A percentile compares a stretch with the other conserved stretches of the same genome.
Evolutionary conservation across 2,329 filamentous ascomycete species (phyloP).

Genomic region (Whalleya microplaca): DNA sequence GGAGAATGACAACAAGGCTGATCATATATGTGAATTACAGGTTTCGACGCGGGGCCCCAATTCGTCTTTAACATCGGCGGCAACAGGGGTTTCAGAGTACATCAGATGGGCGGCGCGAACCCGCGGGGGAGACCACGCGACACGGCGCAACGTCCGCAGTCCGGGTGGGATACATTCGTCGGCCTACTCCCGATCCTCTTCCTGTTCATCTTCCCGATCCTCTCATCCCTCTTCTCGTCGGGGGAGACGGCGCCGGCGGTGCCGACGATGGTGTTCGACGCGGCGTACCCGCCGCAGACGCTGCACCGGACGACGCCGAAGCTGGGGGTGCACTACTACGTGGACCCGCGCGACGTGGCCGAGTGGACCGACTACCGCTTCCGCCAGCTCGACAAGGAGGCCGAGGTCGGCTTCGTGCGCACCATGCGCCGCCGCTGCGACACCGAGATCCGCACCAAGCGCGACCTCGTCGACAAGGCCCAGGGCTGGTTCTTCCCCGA

Average conservation of each 20-base stretch:
- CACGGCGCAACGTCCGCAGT: slow-evolving; percentile 53
- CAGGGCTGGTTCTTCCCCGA: slow-evolving; percentile 88
- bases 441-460: slow-evolving; percentile 67
- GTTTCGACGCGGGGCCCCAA: slow-evolving; percentile 77
- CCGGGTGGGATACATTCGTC: slow-evolving; percentile 63
- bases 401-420: slow-evolving; percentile 74
- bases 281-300: slow-evolving; percentile 71
- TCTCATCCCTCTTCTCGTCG: slow-evolving; percentile 75
- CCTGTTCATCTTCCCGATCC: slow-evolving; percentile 82
- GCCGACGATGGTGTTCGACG: slow-evolving; percentile 78
- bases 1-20: background rate
- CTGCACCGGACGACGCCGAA: slow-evolving; percentile 71
- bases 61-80: slow-evolving; percentile 97
- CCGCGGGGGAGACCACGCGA: slow-evolving; percentile 75
- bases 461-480: slow-evolving; percentile 74
- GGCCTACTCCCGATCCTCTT: slow-evolving; percentile 86
- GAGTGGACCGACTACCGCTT: slow-evolving; percentile 73
- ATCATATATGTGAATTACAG: slow-evolving; percentile 36
- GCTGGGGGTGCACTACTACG: slow-evolving; percentile 79
- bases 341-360: slow-evolving; percentile 77
- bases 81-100: slow-evolving; percentile 87
- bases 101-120: slow-evolving; percentile 85
- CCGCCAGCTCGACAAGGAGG: slow-evolving; percentile 73
- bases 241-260: slow-evolving; percentile 54
- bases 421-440: slow-evolving; percentile 74